Base-by-base conservation (phyloP, 2,329 filamentous ascomycete genomes). In the Aulographum hederae region DNA sequence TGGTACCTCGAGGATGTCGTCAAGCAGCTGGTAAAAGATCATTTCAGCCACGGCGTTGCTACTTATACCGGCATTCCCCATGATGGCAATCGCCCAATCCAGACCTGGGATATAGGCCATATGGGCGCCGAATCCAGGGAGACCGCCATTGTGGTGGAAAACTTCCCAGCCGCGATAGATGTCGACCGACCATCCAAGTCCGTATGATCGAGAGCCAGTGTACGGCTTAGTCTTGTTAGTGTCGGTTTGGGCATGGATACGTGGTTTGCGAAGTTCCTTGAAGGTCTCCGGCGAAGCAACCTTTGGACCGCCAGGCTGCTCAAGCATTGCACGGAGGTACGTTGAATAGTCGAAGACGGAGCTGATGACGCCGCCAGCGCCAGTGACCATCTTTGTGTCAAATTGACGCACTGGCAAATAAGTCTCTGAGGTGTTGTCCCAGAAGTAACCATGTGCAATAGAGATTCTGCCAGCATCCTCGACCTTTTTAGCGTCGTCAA, bases 401-500 rank as follows among this genome's bases (percentile, higher is more conserved):
- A 37, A 34, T 13, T 30, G 32, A 4, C 38, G 39, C 2, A 41
- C 33, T 3, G 18, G 16, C 1, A 38, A n/a, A 28, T 41, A 36
- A 6, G 13, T 2, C 10, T 2, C 2, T 3, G 32, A 14, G 2
- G 28, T 26, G 33, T 35, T 15, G 19, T 39, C 26, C 37, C 37
- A 46, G 23, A 20, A 32, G 28, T 46, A 41, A 2, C 39, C 37
- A 3, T 29, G 32, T 3, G 45, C 37, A 12, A 43, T 12, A 32
- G 19, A 12, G n/a, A 10, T 21, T 12, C 18, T 32, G 4, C 13
- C n/a, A 15, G 28, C 19, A 16, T 30, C 37, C 6, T 27, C 33
- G 2, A 15, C 18, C 2, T 23, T 31, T n/a, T 47, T 41, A 6
- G 57, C 52, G n/a, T 52, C 44, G 2, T 43, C 33, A 1, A 54